These are phyloP conservation scores for Magnolia changhungtana DNA, from an alignment of 164 flowering plant genomes.

Conservation along the genomic window DNA sequence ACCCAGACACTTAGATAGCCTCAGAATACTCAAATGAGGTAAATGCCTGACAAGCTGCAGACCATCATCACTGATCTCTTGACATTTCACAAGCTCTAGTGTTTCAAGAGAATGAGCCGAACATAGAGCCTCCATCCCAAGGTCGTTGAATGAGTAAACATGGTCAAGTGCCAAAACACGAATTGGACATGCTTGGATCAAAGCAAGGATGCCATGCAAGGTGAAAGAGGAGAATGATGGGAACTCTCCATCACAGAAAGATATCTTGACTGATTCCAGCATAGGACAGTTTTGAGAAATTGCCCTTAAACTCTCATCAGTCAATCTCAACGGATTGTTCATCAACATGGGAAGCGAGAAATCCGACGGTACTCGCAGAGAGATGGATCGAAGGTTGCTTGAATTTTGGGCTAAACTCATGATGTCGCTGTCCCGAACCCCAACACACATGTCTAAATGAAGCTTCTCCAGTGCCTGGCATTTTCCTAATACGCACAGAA, in stretches of 20 bases:
- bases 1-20: conserved; percentile 62
- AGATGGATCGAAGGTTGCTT: conserved; percentile 52
- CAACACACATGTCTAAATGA: conserved; percentile 78
- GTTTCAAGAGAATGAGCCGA: conserved; percentile 52
- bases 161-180: conserved; percentile 60
- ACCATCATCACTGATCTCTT: conserved; percentile 76
- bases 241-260: conserved; percentile 73
- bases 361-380: conserved; percentile 67
- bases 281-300: conserved; percentile 55
- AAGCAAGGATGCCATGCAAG: conserved; percentile 44
- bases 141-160: conserved; percentile 63
- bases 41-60: conserved; percentile 55
- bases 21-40: conserved; percentile 36
- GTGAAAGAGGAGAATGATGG: conserved; percentile 70
- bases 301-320: conserved; percentile 67
- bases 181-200: conserved; percentile 59
- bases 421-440: conserved; percentile 67
- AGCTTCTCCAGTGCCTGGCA: conserved; percentile 70
- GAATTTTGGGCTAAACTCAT: conserved; percentile 52
- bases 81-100: conserved; percentile 71
- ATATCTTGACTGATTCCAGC: conserved; percentile 65
- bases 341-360: conserved; percentile 49
- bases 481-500: conserved; percentile 60
- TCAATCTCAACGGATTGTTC: conserved; percentile 50
- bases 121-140: conserved; percentile 78